Conservation (phyloP, 371 early-diverging fungal species). For the Mortierella sp. region DNA sequence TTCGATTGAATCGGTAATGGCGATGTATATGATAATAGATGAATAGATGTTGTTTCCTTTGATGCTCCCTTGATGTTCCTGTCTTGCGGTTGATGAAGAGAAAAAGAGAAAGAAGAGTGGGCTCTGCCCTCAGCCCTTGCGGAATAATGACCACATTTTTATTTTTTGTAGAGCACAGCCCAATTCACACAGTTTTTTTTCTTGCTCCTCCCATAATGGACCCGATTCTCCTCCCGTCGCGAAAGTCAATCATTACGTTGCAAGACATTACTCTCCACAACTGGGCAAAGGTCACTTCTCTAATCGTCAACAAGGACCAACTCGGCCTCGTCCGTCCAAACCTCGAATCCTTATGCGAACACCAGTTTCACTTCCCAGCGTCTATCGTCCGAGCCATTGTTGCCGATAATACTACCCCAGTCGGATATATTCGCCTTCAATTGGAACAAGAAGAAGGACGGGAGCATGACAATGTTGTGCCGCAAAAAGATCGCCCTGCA, state of each 20-base stretch:
- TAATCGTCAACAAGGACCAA: slow-evolving; percentile 46
- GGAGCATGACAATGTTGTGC: neutral
- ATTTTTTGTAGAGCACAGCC: neutral
- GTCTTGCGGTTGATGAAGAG: neutral
- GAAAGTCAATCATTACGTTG: slow-evolving; percentile 33
- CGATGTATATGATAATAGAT: neutral
- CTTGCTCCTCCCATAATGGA: neutral
- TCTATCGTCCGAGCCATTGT: slow-evolving; percentile 37
- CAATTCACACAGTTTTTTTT: neutral
- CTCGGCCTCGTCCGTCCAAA: slow-evolving; percentile 28
- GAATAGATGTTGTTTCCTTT: no score
- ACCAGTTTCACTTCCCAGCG: slow-evolving; percentile 33
- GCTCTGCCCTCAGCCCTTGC: neutral
- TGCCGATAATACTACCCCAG: slow-evolving; percentile 27
- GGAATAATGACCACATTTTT: no score
- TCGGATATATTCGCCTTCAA: slow-evolving; percentile 37
- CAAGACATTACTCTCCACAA: slow-evolving; percentile 32
- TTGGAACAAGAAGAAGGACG: neutral
- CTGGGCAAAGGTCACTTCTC: slow-evolving; percentile 27
- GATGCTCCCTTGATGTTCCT: neutral
- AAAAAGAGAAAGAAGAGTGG: neutral
- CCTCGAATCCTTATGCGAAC: slow-evolving; percentile 47
- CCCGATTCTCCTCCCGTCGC: slow-evolving; percentile 29
- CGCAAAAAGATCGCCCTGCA: neutral
- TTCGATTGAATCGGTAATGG: neutral